Base-by-base conservation (phyloP, 192 early-diverging fungal genomes). In the Backusella psychrophila region DNA sequence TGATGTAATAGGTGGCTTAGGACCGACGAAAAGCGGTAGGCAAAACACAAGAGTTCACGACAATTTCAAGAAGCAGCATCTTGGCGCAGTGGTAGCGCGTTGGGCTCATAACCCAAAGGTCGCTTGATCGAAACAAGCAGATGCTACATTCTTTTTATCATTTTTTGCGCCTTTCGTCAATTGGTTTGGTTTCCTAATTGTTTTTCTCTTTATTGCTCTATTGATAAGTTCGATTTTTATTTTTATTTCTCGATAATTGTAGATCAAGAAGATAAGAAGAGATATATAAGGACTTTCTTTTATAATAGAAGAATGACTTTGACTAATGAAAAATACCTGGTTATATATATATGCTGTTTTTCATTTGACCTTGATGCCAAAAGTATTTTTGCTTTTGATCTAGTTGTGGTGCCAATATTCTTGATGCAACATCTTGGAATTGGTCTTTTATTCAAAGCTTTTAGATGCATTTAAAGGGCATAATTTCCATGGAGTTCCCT, bases 91-190 rank as follows among this genome's bases (percentile, higher is more conserved):
- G 70, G 70, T 46, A 72, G 70, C 70, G 70, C 70, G 70, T 49
- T 72, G 70, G 70, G 70, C 70, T 44, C 70, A 72, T 72, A 72
- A 72, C 70, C 70, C 70, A 72, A 49, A 72, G 70, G 70, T 72
- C 70, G 70, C 39, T 46, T 39, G 70, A 72, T 72, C 70, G 70
- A 72, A 72, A 72, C 70, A 63, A 63, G 56, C 56, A 59, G 56
- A 59, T 59, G 56, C 56, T 59, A 59, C 56, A 11, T 56, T 26
- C 23, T 59, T 59, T 59, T 59, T 59, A 59, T 59, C 3, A 11
- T 59, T 44, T 41, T 44, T 44, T 44, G 42, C 15, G 1, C 4
- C 0, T 44, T 17, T 44, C 1, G 15, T 19, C 15, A 44, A 44
- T 44, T 15, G 4, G 15, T 0, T 19, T 59, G 21, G 7, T 9